Evolutionary conservation across 2,329 filamentous ascomycete species (phyloP).

Genomic region (Sarocladiaceae sp.): DNA sequence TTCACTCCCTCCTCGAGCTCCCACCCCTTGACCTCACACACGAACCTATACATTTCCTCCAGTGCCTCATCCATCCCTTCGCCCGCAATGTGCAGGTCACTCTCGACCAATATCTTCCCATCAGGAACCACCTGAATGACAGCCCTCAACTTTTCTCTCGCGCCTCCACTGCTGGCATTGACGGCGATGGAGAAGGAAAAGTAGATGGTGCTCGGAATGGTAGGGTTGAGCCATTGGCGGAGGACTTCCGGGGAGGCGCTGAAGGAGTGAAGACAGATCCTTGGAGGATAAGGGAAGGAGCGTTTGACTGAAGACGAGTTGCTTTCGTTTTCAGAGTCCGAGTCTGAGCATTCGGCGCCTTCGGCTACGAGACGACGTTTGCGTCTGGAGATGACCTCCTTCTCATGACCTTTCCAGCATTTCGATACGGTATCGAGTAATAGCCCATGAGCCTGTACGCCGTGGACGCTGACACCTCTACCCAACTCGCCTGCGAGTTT

Average conservation of each 20-base stretch:
- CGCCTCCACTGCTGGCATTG: constrained; percentile 60
- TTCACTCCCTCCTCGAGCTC: constrained; percentile 64
- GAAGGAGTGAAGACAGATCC: constrained; percentile 92
- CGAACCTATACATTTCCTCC: constrained; percentile 68
- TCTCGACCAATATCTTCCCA: constrained; percentile 78
- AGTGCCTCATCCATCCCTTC: constrained; percentile 73
- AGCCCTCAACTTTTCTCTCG: constrained; percentile 47
- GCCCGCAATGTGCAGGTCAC: constrained; percentile 82
- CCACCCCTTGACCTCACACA: constrained; percentile 81
- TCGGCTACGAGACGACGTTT: constrained; percentile 48
- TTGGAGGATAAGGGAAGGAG: constrained; percentile 68
- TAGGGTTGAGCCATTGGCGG: constrained; percentile 70
- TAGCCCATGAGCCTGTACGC: constrained; percentile 71
- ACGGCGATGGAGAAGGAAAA: constrained; percentile 86
- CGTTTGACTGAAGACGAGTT: neutral
- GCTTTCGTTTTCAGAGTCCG: constrained; percentile 33
- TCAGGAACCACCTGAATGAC: constrained; percentile 73
- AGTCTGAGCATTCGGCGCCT: constrained; percentile 33
- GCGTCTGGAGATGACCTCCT: constrained; percentile 53
- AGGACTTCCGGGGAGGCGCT: constrained; percentile 73
- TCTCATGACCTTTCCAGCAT: constrained; percentile 69
- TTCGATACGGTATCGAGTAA: constrained; percentile 61
- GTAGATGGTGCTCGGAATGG: constrained; percentile 72
- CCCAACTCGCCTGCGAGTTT: constrained; percentile 63
- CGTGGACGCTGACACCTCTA: constrained; percentile 65